Evolutionary conservation across 805 yeast genomes (phyloP).

Genomic region (Dipodascus geniculatus): DNA sequence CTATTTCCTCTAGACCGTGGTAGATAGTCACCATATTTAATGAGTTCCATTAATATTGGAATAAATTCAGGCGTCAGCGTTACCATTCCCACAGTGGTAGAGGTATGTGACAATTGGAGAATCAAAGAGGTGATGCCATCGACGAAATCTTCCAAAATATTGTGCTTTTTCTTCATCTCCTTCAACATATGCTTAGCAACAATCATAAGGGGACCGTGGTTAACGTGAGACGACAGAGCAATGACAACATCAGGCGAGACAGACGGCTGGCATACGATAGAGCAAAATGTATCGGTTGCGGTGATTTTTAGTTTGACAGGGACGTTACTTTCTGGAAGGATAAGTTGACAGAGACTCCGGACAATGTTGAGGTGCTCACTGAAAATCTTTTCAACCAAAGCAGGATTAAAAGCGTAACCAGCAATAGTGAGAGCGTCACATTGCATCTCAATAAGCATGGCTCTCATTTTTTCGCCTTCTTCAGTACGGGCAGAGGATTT

Average conservation of each 20-base stretch:
- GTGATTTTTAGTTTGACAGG: conserved; percentile 43
- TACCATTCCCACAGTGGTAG: conserved; percentile 27
- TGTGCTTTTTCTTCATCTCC: conserved; percentile 32
- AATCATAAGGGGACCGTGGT: conserved; percentile 73
- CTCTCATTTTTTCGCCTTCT: conserved; percentile 44
- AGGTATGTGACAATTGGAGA: conserved; percentile 39
- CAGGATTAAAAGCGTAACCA: conserved; percentile 43
- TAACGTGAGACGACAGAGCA: conserved; percentile 73
- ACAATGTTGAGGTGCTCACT: conserved; percentile 64
- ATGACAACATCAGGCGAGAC: conserved; percentile 71
- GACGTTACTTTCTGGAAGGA: conserved; percentile 48
- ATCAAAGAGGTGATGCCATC: conserved; percentile 46
- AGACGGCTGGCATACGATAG: conserved; percentile 50
- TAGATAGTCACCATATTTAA: conserved; percentile 39
- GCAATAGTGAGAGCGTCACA: conserved; percentile 56
- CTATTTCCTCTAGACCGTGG: conserved; percentile 54
- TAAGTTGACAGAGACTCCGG: conserved; percentile 55
- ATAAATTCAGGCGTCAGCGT: conserved; percentile 68
- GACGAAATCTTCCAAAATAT: conserved; percentile 37
- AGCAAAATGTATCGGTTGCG: conserved; percentile 57
- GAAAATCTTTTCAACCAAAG: conserved; percentile 50
- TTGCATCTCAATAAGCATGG: conserved; percentile 48
- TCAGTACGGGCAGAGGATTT: conserved; percentile 54
- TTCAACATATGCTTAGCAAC: conserved; percentile 53
- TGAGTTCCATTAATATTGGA: conserved; percentile 49